Evolutionary conservation across 129 eudicot species (phyloP), one percentile per base, ranked within the genome.

Genomic region (Lactuca saligna): DNA sequence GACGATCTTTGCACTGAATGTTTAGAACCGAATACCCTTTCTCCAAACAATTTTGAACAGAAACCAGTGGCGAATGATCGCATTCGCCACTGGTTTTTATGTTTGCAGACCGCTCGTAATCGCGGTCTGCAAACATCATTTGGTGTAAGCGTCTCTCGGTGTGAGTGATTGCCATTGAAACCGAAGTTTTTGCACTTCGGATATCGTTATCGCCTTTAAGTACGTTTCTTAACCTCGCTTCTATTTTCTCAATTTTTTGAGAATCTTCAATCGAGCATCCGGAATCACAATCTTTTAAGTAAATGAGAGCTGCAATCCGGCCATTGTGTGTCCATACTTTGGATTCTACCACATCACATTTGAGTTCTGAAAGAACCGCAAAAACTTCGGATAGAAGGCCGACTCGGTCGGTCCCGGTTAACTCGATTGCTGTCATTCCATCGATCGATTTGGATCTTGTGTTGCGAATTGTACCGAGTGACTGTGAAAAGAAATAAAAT

Each of bases 271-370:
- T 88, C 8, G 79, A 86, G 61, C 76, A 85, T 16, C 88, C 93
- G 0, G 93, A 83, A 8, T 91, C 85, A 7, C 82, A 70, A 54
- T 91, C 97, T 79, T 88, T 88, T 4, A 91, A 69, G 69, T 78
- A 84, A n/a, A 91, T 88, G 3, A 91, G 78, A 3, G 97, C 77
- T 3, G 97, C 97, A 8, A 91, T 82, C 8, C 97, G 74, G 0
- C 96, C 97, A 63, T 91, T 91, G 74, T 91, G 90, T 0, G 97
- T 88, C 97, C 97, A 91, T 37, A 91, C 82, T 66, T 91, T 91
- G 0, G 97, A 75, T 16, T 91, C 97, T 0, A 86, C 97, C 70
- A 91, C 87, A 34, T 78, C 82, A 58, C 91, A 86, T 31, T 80
- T 77, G 53, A 91, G 67, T 50, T 88, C 88, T 0, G 94, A 70